Conservation (phyloP, 2,329 filamentous ascomycete species). For the Capronia americana region DNA sequence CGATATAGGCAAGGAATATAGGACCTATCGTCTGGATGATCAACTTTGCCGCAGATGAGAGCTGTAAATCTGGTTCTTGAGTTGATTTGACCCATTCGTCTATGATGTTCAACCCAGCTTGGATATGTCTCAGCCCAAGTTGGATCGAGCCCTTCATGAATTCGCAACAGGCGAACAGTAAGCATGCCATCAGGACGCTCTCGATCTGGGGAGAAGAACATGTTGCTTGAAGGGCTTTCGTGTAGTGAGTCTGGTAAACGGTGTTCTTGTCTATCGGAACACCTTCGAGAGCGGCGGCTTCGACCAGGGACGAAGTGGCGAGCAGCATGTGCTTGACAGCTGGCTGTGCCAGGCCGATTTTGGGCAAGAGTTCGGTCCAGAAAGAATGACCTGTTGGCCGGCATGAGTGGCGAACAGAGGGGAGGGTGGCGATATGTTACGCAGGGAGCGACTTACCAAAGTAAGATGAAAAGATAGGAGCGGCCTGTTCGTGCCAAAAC, state of each 20-base stretch:
- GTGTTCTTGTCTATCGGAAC: slow-evolving; percentile 25
- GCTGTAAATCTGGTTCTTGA: slow-evolving; percentile 1
- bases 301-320: slow-evolving; percentile 28
- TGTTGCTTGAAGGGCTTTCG: slow-evolving; percentile 31
- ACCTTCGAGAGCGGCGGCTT: slow-evolving; percentile 22
- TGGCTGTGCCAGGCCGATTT: slow-evolving; percentile 28
- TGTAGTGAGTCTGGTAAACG: slow-evolving; percentile 34
- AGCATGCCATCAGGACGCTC: slow-evolving; percentile 31
- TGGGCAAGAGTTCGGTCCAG: slow-evolving; percentile 31
- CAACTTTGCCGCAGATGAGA: slow-evolving; percentile 17
- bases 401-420: slow-evolving; percentile 8
- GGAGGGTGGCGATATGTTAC: not conserved
- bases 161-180: slow-evolving; percentile 34
- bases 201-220: slow-evolving; percentile 30
- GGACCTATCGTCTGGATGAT: slow-evolving; percentile 27
- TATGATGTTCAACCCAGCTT: slow-evolving; percentile 30
- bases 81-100: slow-evolving; percentile 29
- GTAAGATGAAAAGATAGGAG: slow-evolving; percentile 33
- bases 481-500: slow-evolving; percentile 31
- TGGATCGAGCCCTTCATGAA: slow-evolving; percentile 28
- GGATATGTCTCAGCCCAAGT: slow-evolving; percentile 25
- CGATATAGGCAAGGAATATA: slow-evolving; percentile 31
- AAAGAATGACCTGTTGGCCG: slow-evolving; percentile 27
- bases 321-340: slow-evolving; percentile 32
- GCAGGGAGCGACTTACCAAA: slow-evolving; percentile 24